Percentiles rank a stretch among this genome's conserved stretches.
These are phyloP conservation scores for Fonsecaea multimorphosa DNA, from an alignment of 2,329 filamentous ascomycete genomes.

Conservation along the genomic window DNA sequence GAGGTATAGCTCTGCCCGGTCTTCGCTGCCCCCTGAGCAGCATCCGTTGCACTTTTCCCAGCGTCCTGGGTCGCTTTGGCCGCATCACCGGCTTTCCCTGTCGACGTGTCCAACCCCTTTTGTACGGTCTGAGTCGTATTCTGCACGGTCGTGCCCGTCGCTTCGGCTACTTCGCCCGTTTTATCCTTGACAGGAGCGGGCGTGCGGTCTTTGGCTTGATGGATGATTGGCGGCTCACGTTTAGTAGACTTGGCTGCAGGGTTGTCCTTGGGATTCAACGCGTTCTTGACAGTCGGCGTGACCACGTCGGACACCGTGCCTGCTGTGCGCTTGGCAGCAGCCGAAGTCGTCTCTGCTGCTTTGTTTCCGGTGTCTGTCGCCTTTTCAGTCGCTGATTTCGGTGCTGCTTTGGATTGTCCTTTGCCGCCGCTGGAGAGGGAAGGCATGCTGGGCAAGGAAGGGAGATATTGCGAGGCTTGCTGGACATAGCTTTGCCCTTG, in stretches of 20 bases:
- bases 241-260: slow-evolving; percentile 35
- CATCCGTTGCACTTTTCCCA: not conserved
- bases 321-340: slow-evolving; percentile 31
- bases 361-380: slow-evolving; percentile 26
- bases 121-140: slow-evolving; percentile 33
- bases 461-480: slow-evolving; percentile 36
- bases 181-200: slow-evolving; percentile 25
- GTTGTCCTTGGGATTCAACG: slow-evolving; percentile 35
- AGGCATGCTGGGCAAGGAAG: slow-evolving; percentile 34
- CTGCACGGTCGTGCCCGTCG: slow-evolving; percentile 29
- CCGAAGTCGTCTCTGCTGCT: slow-evolving; percentile 25
- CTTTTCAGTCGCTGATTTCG: slow-evolving; percentile 15
- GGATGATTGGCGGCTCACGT: slow-evolving; percentile 31
- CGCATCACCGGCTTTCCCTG: slow-evolving; percentile 25
- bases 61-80: slow-evolving; percentile 21
- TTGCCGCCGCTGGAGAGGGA: slow-evolving; percentile 22
- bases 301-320: slow-evolving; percentile 31
- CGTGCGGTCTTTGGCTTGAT: slow-evolving; percentile 34
- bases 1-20: slow-evolving; percentile 35
- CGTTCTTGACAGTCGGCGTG: slow-evolving; percentile 34
- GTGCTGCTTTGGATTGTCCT: slow-evolving; percentile 42
- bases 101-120: slow-evolving; percentile 24
- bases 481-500: slow-evolving; percentile 36
- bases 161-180: slow-evolving; percentile 24
- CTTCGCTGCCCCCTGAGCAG: slow-evolving; percentile 10